phyloP scores from a whole-genome alignment of 352 stramenopile species.

The Lagenidium giganteum region DNA sequence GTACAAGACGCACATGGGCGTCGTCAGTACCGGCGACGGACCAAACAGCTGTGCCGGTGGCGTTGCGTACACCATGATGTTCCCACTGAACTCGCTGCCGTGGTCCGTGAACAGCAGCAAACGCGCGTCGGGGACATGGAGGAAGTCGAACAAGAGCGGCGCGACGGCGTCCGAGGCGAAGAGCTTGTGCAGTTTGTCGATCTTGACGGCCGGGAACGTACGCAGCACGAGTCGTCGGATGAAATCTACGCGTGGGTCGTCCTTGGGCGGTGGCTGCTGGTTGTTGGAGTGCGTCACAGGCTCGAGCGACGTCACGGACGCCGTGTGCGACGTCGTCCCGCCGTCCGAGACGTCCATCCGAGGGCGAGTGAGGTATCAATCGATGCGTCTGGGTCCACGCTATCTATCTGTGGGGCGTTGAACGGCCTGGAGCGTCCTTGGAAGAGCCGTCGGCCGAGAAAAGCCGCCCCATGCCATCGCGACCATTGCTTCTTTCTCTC shows the following conservation, averaged over 20 bases:
- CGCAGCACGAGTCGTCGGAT: constrained; percentile 55
- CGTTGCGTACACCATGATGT: constrained; percentile 56
- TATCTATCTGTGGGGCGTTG: too few species aligned
- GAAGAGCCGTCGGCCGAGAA: too few species aligned
- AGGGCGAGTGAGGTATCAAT: too few species aligned
- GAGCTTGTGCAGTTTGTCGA: constrained; percentile 46
- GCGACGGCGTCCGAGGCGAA: constrained; percentile 62
- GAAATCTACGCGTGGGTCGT: constrained; percentile 62
- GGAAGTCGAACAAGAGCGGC: constrained; percentile 61
- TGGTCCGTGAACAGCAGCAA: constrained; percentile 73
- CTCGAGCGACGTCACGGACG: constrained; percentile 1
- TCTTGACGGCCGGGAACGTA: constrained; percentile 61
- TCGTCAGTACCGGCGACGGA: constrained; percentile 14
- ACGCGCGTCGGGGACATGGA: constrained; percentile 51
- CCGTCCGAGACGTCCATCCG: background rate
- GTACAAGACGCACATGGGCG: constrained; percentile 60
- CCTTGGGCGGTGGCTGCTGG: constrained; percentile 23
- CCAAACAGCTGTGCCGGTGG: constrained; percentile 46
- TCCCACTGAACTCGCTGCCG: constrained; percentile 41
- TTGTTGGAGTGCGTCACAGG: constrained; percentile 1
- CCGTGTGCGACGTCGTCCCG: background rate
- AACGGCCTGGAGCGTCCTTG: too few species aligned
- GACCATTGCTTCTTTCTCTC: too few species aligned
- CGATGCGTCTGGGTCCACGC: too few species aligned
- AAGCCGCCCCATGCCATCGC: too few species aligned